Evolutionary conservation across 2,329 filamentous ascomycete genomes (phyloP).

Genomic region (Cephalotrichum gorgonifer): DNA sequence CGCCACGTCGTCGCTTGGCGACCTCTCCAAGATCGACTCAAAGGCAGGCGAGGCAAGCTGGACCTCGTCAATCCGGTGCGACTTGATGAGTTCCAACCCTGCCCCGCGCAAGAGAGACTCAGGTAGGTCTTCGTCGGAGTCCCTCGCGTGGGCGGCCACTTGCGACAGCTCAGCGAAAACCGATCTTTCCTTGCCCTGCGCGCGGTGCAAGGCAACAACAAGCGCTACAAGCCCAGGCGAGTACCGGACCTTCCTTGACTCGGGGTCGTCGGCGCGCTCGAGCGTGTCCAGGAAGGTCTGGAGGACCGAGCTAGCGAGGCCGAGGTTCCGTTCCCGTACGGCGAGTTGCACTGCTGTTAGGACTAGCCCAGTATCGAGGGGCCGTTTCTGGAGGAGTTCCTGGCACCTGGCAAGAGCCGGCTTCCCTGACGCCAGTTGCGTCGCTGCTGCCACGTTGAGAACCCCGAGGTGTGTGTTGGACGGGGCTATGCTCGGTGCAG

Average conservation of each 20-base stretch:
- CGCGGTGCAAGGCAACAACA: conserved; percentile 67
- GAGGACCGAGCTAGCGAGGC: conserved; percentile 63
- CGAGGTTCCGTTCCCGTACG: conserved; percentile 58
- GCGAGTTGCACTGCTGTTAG: conserved; percentile 78
- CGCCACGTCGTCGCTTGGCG: conserved; percentile 58
- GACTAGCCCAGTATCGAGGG: conserved; percentile 59
- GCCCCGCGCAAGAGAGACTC: conserved; percentile 69
- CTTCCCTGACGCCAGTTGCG: conserved; percentile 1
- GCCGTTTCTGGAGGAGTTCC: conserved; percentile 4
- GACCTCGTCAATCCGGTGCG: conserved; percentile 57
- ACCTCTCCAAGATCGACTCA: conserved; percentile 53
- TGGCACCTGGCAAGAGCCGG: conserved; percentile 4
- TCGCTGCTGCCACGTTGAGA: conserved; percentile 6
- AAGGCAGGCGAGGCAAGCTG: conserved; percentile 70
- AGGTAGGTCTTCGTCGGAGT: conserved; percentile 34
- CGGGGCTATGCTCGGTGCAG: background rate
- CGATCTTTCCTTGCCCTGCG: conserved; percentile 61
- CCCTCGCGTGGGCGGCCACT: conserved; percentile 73
- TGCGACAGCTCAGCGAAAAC: conserved; percentile 66
- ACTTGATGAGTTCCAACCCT: conserved; percentile 72
- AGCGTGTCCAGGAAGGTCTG: conserved; percentile 66
- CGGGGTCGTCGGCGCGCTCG: conserved; percentile 46
- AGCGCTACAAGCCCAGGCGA: conserved; percentile 78
- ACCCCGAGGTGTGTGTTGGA: background rate
- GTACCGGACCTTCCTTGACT: conserved; percentile 61